Conservation (phyloP, 2,329 filamentous ascomycete species). For the Neurospora sp. region DNA sequence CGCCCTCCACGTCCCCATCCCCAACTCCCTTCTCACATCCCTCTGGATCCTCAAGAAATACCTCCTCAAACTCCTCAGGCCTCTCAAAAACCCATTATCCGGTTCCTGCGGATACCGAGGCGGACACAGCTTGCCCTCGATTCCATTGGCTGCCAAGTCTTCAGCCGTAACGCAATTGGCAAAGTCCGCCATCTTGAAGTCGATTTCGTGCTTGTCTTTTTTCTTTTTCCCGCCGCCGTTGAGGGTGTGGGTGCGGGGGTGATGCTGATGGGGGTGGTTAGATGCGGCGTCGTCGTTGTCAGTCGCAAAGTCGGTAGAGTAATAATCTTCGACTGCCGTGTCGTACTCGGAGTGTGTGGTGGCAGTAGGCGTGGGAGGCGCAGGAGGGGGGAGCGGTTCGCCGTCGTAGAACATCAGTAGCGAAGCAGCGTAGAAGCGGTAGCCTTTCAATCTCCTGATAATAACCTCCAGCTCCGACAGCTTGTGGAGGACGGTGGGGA, state of each 20-base stretch:
- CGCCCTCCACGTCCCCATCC: constrained; percentile 22
- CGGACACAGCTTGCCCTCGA: constrained; percentile 56
- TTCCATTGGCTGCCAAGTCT: constrained; percentile 37
- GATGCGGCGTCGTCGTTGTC: constrained; percentile 34
- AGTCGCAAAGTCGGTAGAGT: constrained; percentile 48
- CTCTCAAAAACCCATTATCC: constrained; percentile 82
- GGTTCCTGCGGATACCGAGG: constrained; percentile 72
- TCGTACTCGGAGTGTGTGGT: constrained; percentile 30
- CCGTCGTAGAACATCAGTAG: constrained; percentile 94
- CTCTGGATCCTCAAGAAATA: constrained; percentile 85
- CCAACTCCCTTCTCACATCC: constrained; percentile 54
- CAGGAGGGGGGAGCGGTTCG: constrained; percentile 29
- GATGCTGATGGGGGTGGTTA: too few species aligned
- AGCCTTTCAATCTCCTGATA: constrained; percentile 68
- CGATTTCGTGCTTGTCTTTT: constrained; percentile 54
- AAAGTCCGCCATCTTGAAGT: constrained; percentile 97
- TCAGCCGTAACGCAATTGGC: constrained; percentile 93
- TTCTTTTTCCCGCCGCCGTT: neutral
- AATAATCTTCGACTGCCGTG: constrained; percentile 40
- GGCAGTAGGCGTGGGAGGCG: constrained; percentile 30
- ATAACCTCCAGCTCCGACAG: constrained; percentile 75
- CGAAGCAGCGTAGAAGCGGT: constrained; percentile 92
- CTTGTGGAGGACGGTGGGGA: constrained; percentile 79
- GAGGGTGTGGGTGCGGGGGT: too few species aligned
- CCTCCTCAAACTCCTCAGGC: constrained; percentile 64